phyloP scores from a whole-genome alignment of 2,329 filamentous ascomycete species.

The Claviceps humidiphila region DNA sequence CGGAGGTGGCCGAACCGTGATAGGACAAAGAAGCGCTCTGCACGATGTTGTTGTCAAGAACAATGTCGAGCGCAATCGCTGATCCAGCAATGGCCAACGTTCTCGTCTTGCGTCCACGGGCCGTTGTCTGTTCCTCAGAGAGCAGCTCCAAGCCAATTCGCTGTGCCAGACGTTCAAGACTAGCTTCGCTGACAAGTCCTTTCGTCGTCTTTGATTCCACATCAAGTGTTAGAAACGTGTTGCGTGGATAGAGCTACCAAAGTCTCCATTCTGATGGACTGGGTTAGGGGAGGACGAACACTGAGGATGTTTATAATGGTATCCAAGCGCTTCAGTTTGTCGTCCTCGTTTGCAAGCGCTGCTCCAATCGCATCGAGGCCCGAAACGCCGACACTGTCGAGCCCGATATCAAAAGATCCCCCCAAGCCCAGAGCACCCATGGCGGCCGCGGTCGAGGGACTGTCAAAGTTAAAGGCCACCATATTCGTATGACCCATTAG shows the following conservation, averaged over 20 bases:
- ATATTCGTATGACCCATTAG: slow-evolving; percentile 33
- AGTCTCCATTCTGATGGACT: too few species aligned
- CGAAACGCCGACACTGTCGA: slow-evolving; percentile 37
- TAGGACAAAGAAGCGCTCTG: slow-evolving; percentile 50
- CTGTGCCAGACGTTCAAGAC: slow-evolving; percentile 57
- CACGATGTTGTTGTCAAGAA: slow-evolving; percentile 47
- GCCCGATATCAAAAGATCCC: slow-evolving; percentile 34
- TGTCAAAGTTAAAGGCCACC: slow-evolving; percentile 46
- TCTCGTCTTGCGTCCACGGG: slow-evolving; percentile 34
- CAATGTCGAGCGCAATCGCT: slow-evolving; percentile 47
- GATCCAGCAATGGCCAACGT: slow-evolving; percentile 50
- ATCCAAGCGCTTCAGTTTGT: slow-evolving; percentile 41
- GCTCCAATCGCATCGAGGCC: slow-evolving; percentile 28
- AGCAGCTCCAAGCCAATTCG: slow-evolving; percentile 52
- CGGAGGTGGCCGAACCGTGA: slow-evolving; percentile 42
- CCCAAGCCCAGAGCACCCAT: slow-evolving; percentile 43
- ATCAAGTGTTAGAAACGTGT: not conserved
- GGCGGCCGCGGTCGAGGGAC: slow-evolving; percentile 48
- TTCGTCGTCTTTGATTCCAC: slow-evolving; percentile 26
- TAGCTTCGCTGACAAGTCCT: slow-evolving; percentile 59
- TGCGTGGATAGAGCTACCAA: not conserved
- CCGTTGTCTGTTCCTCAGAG: slow-evolving; percentile 39
- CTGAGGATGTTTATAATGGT: slow-evolving; percentile 35
- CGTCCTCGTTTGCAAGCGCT: slow-evolving; percentile 35
- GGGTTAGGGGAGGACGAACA: slow-evolving; percentile 20